Base-by-base conservation (phyloP, 1,284 basidiomycete genomes). In the Ustilago nuda region DNA sequence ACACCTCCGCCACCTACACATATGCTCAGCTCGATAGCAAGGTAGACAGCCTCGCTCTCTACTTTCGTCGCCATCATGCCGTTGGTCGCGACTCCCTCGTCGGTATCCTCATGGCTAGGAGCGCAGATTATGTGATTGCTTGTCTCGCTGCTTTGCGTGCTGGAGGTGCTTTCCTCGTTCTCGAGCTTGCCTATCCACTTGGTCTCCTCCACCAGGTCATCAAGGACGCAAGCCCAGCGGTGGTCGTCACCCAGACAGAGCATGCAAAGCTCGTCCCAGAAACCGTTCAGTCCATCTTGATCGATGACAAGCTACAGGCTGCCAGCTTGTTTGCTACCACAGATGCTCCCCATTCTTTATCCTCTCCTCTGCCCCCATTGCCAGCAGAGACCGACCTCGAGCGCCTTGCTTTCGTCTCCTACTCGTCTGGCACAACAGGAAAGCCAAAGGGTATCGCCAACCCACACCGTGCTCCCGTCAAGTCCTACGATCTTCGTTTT, bases 401-500 rank as follows among this genome's bases (percentile, higher is more conserved):
- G 13, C 62, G 82, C 37, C 80, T 85, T 8, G 81, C 82, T 41
- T 85, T 85, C 51, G 84, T 85, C 52, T 84, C 83, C 3, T 85
- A 85, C 65, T 85, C 84, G 13, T 84, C 82, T 15, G 84, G 84
- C 30, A 85, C 84, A 35, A 85, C 84, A 3, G 84, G 84, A 39
- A 73, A 79, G 71, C 84, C 84, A 1, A 85, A 85, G 59, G 84
- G 84, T 9, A 85, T 85, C 63, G 82, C 82, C 6, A 85, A 85
- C 55, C 84, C 84, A 36, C 82, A 85, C 51, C 76, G 81, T 8
- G 84, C 84, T 32, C 75, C 84, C 9, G 79, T 84, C 50, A 52
- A 71, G 17, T 85, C 84, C 5, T 85, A 85, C 50, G 73, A 78
- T 45, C 72, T 84, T n/a, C 81, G 84, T 36, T 85, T 84, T 36